phyloP scores from a whole-genome alignment of 495 filamentous ascomycete genomes.

The Penicillium nucicola region DNA sequence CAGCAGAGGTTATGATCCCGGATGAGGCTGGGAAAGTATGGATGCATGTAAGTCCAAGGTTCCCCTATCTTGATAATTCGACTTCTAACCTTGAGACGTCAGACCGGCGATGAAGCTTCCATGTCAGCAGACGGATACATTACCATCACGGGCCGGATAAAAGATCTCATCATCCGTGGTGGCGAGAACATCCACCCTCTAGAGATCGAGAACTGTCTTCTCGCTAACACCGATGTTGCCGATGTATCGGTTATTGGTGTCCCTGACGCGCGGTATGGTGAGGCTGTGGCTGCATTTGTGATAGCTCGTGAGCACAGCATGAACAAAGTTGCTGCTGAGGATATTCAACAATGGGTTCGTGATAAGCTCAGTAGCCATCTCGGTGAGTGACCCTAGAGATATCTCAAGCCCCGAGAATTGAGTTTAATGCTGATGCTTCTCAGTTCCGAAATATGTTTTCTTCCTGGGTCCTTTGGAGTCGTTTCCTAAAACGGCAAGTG shows the following conservation, averaged over 20 bases:
- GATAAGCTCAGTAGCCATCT: conserved; percentile 70
- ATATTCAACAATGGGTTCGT: conserved; percentile 70
- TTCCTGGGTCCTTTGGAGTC: conserved; percentile 56
- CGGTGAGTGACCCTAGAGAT: conserved; percentile 39
- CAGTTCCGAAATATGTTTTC: conserved; percentile 86
- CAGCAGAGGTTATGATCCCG: conserved; percentile 64
- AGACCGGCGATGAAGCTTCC: conserved; percentile 86
- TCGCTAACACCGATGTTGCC: conserved; percentile 61
- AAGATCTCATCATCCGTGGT: conserved; percentile 90
- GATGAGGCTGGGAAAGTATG: conserved; percentile 61
- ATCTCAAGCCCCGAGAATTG: no score
- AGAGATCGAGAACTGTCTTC: conserved; percentile 89
- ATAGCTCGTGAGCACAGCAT: conserved; percentile 38
- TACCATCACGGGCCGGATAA: conserved; percentile 73
- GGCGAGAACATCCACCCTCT: conserved; percentile 97
- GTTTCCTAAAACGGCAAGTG: conserved; percentile 92
- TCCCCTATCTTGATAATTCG: background rate
- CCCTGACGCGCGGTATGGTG: conserved; percentile 79
- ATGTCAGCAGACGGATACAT: conserved; percentile 72
- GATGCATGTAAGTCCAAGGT: conserved; percentile 57
- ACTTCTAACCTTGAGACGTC: conserved; percentile 10
- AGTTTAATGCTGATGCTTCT: background rate
- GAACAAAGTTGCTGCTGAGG: conserved; percentile 31
- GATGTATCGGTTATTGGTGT: conserved; percentile 84
- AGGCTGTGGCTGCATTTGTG: conserved; percentile 82